Evolutionary conservation across 2,329 filamentous ascomycete genomes (phyloP), one percentile per base, ranked within the genome.

Genomic region (Colletotrichum sansevieriae): DNA sequence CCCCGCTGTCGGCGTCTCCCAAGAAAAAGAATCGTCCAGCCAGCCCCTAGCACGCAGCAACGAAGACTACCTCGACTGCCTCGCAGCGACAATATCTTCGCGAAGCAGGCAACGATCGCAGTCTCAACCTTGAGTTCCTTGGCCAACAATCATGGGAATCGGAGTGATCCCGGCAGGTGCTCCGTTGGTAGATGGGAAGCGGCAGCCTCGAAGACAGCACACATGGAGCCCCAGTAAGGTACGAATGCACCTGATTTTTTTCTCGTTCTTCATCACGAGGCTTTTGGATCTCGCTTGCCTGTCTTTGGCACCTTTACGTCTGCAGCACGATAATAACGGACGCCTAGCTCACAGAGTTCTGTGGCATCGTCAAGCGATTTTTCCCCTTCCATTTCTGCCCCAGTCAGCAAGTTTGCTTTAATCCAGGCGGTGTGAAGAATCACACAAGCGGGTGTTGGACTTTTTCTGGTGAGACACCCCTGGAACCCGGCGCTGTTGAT

Each of bases 161-260:
- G 66, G 66, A 66, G 66, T 66, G 20, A 69, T 69, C 43, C 66
- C 66, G 18, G 66, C 66, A 37, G 62, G 66, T 39, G 55, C 66
- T 20, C 59, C 59, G 13, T 47, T 62, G 25, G 65, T 59, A 15
- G 66, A 66, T 15, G 63, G 47, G 4, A 69, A 61, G 56, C 55
- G 44, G 37, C 61, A 55, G 49, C 73, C 78, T 70, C 69, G 74
- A 60, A 73, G 78, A 58, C 76, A 74, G 61, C 79, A 83, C 57
- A 83, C 81, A 12, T 83, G 78, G 77, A 82, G 75, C 71, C 81
- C 82, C 64, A 80, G 81, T 74, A 80, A 77, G 77, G 79, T 81
- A 71, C 74, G 76, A 68, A 58, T 63, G 13, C 20, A 2, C 35
- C 44, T 49, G 29, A 4, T 37, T 41, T 20, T 20, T 22, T 29